Base-by-base conservation (phyloP, 306 rosid genomes). In the Rosa rugosa region DNA sequence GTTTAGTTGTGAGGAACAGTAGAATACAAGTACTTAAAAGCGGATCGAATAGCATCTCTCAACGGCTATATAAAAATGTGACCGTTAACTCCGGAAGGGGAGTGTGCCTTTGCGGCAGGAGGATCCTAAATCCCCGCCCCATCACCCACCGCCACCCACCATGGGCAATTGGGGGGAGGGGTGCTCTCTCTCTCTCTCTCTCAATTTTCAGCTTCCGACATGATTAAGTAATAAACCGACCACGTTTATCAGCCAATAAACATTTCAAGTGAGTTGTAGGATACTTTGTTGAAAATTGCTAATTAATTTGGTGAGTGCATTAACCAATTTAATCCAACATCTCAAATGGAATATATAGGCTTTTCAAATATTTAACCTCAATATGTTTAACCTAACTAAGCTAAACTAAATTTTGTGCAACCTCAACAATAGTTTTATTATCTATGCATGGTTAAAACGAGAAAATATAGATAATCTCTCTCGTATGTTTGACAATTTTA, bases 21-120 rank as follows among this genome's bases (percentile, higher is more conserved):
- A 12, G 8, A 20, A 57, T 9, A 57, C 14, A 62, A 3, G 59
- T 53, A 53, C 2, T 62, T 62, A 25, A 60, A 12, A 1, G 40
- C 40, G 8, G 45, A 25, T 31, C 36, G 36, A 31, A 31, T 2
- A 2, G 36, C 40, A 63, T 27, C 69, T 27, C 46, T 65, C 71
- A 65, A 65, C 71, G 71, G 71, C 45, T 65, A 65, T 65, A 7
- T 65, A 36, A 34, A 65, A 65, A 65, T 65, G 71, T 36, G 23
- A 65, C 71, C 71, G 71, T 87, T 85, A 78, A 80, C 72, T 20
- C 3, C 73, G 88, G 88, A 81, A 18, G 5, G 5, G 46, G 42
- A 36, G 51, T 72, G 75, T 40, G 44, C 50, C 38, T 8, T 65
- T 17, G 11, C 7, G 71, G 71, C 13, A 22, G 74, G 74, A 60